These are phyloP conservation scores for Leptographium flavum DNA, from an alignment of 2,329 filamentous ascomycete genomes.

Conservation along the genomic window DNA sequence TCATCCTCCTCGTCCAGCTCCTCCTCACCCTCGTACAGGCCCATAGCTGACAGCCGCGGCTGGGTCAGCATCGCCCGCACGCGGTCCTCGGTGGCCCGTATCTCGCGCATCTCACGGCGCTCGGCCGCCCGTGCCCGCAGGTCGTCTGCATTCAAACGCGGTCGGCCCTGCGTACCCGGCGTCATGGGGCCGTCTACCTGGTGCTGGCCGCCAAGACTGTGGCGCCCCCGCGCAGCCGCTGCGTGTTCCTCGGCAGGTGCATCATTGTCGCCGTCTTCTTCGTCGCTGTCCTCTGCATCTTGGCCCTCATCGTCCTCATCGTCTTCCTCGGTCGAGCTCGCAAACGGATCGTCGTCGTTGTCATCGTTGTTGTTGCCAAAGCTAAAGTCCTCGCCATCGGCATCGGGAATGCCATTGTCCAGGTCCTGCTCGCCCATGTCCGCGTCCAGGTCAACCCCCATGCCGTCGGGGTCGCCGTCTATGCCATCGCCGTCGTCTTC, in stretches of 20 bases:
- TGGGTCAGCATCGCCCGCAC: conserved; percentile 43
- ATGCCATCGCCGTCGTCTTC: conserved; percentile 27
- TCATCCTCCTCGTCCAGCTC: conserved; percentile 40
- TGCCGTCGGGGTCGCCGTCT: conserved; percentile 11
- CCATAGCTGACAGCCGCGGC: conserved; percentile 20
- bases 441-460: conserved; percentile 27
- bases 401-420: conserved; percentile 62
- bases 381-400: conserved; percentile 37
- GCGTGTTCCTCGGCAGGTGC: neutral
- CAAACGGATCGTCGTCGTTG: conserved; percentile 19
- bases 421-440: conserved; percentile 41
- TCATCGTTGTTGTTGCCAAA: conserved; percentile 30
- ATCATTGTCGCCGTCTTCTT: conserved; percentile 12
- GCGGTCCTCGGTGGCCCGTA: conserved; percentile 45
- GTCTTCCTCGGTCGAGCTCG: conserved; percentile 17
- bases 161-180: conserved; percentile 21
- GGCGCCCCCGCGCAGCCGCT: conserved; percentile 13
- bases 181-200: conserved; percentile 1
- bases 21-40: conserved; percentile 37
- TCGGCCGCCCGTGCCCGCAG: conserved; percentile 19
- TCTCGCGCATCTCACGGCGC: conserved; percentile 30
- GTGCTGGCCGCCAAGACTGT: neutral
- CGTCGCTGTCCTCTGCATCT: conserved; percentile 20
- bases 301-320: conserved; percentile 28
- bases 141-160: conserved; percentile 18